Evolutionary conservation across 2,329 filamentous ascomycete genomes (phyloP), one percentile per base, ranked within the genome.

Genomic region (Colletotrichum chrysophilum): DNA sequence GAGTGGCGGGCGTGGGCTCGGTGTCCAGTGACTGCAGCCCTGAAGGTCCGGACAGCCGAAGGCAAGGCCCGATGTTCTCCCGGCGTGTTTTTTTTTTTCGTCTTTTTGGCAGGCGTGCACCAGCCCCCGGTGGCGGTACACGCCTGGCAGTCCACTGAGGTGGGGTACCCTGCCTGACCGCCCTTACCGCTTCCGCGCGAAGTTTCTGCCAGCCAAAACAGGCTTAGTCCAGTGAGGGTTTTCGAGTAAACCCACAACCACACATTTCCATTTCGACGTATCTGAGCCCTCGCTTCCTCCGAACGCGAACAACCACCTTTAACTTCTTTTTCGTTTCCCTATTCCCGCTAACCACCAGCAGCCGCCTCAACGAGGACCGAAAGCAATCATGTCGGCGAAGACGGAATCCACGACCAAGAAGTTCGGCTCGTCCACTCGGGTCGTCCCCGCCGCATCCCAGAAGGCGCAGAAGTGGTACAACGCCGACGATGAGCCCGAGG

Each of bases 401-500:
- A 90, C 91, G 87, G 89, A 87, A 84, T 88, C 89, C 84, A 90
- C 92, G 89, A 95, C 93, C 86, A 98, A 98, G 95, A 96, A 94
- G 92, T 98, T 98, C 92, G 96, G 96, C 91, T 97, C 97, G 93
- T 95, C 95, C 90, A 94, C 95, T 91, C 94, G 96, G 91, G 92
- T 94, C 88, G 94, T 98, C 88, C 96, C 95, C 88, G 93, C 94
- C 89, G 88, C 91, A 88, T 91, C 91, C 86, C 93, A 98, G 89
- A 98, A 97, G 95, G 96, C 96, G 85, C 93, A 95, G 92, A 98
- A 98, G 92, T 99, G 96, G 95, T 99, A 99, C 91, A 95, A 96
- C 88, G 95, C 95, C 86, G 94, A 97, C 88, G 96, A 98, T 89
- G 94, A 96, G 86, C 87, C 92, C 87, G 90, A 94, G 89, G 92